Evolutionary conservation across 2,329 filamentous ascomycete genomes (phyloP), one percentile per base, ranked within the genome.

Genomic region (Botrytis pseudocinerea): DNA sequence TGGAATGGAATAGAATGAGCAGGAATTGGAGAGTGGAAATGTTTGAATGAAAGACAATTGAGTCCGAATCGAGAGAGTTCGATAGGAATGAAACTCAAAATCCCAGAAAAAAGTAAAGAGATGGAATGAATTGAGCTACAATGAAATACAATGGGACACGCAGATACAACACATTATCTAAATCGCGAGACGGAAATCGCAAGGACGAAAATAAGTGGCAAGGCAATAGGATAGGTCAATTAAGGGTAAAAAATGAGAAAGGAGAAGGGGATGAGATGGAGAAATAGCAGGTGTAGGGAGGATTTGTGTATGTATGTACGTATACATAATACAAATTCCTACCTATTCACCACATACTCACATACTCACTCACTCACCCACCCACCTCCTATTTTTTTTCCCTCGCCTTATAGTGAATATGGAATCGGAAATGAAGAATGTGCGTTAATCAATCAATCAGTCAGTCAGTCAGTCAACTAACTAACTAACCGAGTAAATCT

Each of bases 251-350:
- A 54, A 18, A 18, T 16, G 14, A 57, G 2, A 8, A 18, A 57
- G 1, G 14, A 28, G 1, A 18, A 57, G 7, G 22, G 2, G 22
- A 40, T 61, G 59, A 25, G 59, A 18, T 57, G n/a, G 2, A 28
- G 6, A 16, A 28, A 18, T n/a, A 2, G 51, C 1, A 7, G 16
- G 1, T 28, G 8, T 0, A 9, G 6, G 51, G 32, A 18, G 7
- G n/a, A 18, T 16, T 28, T 44, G n/a, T 5, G 3, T 14, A 44
- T n/a, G 2, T 8, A 6, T 46, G 32, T 32, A 32, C 32, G 32
- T 32, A 18, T 6, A 22, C 20, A 22, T 25, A 7, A 28, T 8
- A 54, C 0, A 2, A 14, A 28, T 28, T 18, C 51, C n/a, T 2
- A 8, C 2, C 14, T 57, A 7, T 9, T 57, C 25, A 4, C 6